phyloP scores from a whole-genome alignment of 2,329 filamentous ascomycete genomes.

The Fonsecaea monophora region DNA sequence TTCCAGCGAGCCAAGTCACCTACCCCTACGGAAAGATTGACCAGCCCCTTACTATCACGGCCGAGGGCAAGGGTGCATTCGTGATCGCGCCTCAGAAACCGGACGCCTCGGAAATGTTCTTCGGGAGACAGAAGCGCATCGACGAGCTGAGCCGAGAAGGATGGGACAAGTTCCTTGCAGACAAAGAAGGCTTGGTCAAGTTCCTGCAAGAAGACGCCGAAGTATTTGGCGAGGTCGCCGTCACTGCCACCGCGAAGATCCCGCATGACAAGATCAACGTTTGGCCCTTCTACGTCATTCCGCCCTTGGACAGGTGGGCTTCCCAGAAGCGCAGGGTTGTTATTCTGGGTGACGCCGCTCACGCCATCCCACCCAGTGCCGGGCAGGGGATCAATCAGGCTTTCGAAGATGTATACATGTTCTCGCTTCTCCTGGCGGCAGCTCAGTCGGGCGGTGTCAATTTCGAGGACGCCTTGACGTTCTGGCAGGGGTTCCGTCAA shows the following conservation, averaged over 20 bases:
- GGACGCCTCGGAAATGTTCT: constrained; percentile 46
- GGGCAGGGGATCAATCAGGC: constrained; percentile 65
- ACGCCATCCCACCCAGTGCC: constrained; percentile 61
- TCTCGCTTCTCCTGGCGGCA: constrained; percentile 51
- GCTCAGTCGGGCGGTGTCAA: constrained; percentile 19
- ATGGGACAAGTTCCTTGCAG: constrained; percentile 44
- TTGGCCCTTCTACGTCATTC: constrained; percentile 60
- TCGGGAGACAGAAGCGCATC: constrained; percentile 47
- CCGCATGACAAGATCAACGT: constrained; percentile 43
- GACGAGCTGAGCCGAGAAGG: constrained; percentile 45
- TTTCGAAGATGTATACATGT: constrained; percentile 61
- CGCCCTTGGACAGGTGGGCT: constrained; percentile 57
- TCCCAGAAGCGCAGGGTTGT: constrained; percentile 59
- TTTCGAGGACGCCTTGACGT: constrained; percentile 29
- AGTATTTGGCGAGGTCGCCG: constrained; percentile 24
- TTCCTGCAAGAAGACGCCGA: constrained; percentile 34
- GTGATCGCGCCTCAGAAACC: constrained; percentile 49
- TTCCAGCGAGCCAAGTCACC: constrained; percentile 25
- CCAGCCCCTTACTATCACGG: constrained; percentile 30
- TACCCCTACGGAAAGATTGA: constrained; percentile 22
- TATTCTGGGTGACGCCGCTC: constrained; percentile 64
- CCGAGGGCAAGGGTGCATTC: constrained; percentile 44
- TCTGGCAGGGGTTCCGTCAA: constrained; percentile 60
- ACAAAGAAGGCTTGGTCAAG: constrained; percentile 41
- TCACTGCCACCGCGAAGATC: constrained; percentile 30